Conservation (phyloP, 139 green algal genomes). For the Chlorella sp. region DNA sequence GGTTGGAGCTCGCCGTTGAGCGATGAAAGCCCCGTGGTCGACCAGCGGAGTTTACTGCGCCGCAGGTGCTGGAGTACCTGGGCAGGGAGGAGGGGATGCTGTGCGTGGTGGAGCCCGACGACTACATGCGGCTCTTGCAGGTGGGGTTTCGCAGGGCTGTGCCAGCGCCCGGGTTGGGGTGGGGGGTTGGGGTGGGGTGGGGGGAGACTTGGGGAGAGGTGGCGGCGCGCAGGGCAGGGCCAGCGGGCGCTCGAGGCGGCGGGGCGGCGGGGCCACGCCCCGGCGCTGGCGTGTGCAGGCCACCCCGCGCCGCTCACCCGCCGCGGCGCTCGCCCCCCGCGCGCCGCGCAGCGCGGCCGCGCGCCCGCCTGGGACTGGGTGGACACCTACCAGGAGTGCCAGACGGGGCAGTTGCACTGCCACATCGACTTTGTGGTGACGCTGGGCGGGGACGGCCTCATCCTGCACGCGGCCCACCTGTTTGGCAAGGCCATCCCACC, state of each 20-base stretch:
- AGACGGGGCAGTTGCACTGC: constrained; percentile 54
- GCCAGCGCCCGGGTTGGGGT: not conserved
- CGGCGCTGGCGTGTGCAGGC: too few species aligned
- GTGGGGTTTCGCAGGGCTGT: not conserved
- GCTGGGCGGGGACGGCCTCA: constrained; percentile 95
- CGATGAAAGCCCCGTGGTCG: too few species aligned
- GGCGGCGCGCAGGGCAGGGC: not conserved
- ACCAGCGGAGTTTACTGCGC: too few species aligned
- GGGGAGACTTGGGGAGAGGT: not conserved
- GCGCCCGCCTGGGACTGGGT: constrained; percentile 20
- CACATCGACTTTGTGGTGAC: constrained; percentile 96
- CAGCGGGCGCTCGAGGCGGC: too few species aligned
- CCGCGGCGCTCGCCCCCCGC: too few species aligned
- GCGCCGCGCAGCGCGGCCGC: not conserved
- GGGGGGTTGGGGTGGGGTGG: not conserved
- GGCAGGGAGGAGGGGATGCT: constrained; percentile 69
- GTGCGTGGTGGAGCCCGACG: constrained; percentile 87
- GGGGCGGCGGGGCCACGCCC: too few species aligned
- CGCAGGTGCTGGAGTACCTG: constrained; percentile 72
- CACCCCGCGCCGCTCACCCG: not conserved
- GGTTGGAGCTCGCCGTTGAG: not conserved
- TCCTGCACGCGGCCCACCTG: constrained; percentile 90
- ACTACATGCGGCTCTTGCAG: constrained; percentile 60
- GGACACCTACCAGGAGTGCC: constrained; percentile 55
- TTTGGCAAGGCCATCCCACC: constrained; percentile 73